Evolutionary conservation across 1,284 basidiomycete genomes (phyloP), one percentile per base, ranked within the genome.

Genomic region (Sporisorium scitamineum): DNA sequence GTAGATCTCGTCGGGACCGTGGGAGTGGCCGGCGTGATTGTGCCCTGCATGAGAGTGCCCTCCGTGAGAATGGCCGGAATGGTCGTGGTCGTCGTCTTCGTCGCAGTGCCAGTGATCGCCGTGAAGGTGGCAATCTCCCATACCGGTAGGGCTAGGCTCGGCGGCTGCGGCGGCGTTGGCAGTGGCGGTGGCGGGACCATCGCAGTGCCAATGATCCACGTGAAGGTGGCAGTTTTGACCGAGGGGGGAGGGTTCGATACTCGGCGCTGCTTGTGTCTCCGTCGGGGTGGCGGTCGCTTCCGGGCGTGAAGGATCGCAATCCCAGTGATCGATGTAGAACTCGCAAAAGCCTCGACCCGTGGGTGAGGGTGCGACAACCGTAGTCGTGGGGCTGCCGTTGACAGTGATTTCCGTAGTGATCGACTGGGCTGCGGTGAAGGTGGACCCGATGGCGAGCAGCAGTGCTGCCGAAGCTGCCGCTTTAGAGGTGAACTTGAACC

Each of bases 1-100:
- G n/a, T 84, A 78, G 3, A 86, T 70, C 18, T 69, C 76, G 9
- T 76, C 74, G 0, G 85, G 85, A 57, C 87, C 87, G 62, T 87
- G 85, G n/a, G 32, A 55, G 58, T 70, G 72, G 9, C 74, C 70
- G 0, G 63, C 76, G 48, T 70, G 69, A 14, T 47, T 47, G 44
- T 72, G 74, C 7, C 74, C 71, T 3, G 53, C 61, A 39, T 76
- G 68, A 10, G 34, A 44, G 53, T 76, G 56, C 2, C 64, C 69
- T 0, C 39, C 44, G 41, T 67, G 60, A 18, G 26, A 29, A 41
- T 75, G 58, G 6, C 57, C 57, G 0, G 58, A 55, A 41, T 76
- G 65, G 29, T 55, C 60, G 14, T 68, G 54, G 5, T 56, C 54
- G 10, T 27, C 44, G 44, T 47, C 44, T 27, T 47, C 44, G 5